Conservation (phyloP, 2,329 filamentous ascomycete genomes). For the Penicillium sp. region DNA sequence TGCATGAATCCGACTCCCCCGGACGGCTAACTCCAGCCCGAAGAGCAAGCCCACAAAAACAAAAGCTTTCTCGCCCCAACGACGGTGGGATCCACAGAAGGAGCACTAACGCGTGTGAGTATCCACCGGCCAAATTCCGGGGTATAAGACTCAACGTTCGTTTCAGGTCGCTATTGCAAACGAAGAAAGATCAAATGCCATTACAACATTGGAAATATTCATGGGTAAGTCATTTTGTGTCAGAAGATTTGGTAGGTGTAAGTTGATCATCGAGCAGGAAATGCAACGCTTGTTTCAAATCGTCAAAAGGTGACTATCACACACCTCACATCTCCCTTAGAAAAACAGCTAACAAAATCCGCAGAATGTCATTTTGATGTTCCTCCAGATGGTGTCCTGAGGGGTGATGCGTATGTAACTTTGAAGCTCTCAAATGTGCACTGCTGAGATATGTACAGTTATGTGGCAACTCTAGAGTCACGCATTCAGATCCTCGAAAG, state of each 20-base stretch:
- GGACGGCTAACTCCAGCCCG: no score
- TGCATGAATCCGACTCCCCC: background rate
- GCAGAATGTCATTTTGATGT: slow-evolving; percentile 19
- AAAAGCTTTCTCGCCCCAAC: background rate
- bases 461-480: background rate
- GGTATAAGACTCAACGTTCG: background rate
- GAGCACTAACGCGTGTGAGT: slow-evolving; percentile 12
- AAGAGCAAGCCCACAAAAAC: background rate
- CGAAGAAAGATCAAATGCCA: slow-evolving; percentile 15
- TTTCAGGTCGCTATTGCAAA: slow-evolving; percentile 12
- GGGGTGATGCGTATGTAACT: slow-evolving; percentile 12
- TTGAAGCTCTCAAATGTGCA: background rate
- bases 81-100: slow-evolving; percentile 1
- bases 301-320: background rate
- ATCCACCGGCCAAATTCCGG: background rate
- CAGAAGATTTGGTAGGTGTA: no score
- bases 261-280: background rate
- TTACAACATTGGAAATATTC: slow-evolving; percentile 11
- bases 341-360: background rate
- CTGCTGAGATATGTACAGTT: background rate
- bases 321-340: background rate
- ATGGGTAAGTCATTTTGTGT: slow-evolving; percentile 13
- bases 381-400: slow-evolving; percentile 16
- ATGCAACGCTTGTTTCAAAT: background rate
- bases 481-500: background rate